Percentiles rank a stretch among this genome's conserved stretches.
Evolutionary conservation across 305 asterid genomes (phyloP).

Genomic region (Fraxinus dipetala): DNA sequence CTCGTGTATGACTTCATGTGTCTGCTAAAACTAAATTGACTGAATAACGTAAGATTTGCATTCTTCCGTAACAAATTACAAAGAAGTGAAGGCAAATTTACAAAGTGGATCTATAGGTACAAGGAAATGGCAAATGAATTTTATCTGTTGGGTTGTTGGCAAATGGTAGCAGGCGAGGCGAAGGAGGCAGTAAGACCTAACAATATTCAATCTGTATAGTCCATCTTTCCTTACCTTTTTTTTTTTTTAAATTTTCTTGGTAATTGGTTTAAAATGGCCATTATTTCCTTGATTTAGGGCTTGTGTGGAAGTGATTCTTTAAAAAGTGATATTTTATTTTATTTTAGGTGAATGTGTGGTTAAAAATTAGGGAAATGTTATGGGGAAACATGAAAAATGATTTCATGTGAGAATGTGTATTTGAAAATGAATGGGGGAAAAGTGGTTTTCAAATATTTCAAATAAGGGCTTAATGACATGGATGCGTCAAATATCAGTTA

Average conservation of each 20-base stretch:
- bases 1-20: not conserved
- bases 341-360: not conserved
- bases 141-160: not conserved
- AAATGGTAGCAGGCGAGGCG: not conserved
- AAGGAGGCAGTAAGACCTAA: not conserved
- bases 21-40: not conserved
- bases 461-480: not conserved
- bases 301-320: not conserved
- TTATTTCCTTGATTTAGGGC: not conserved
- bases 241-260: too few relatives aligned
- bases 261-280: not conserved
- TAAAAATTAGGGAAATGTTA: not conserved
- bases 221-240: not conserved
- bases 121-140: not conserved
- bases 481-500: not conserved
- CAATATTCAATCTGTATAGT: not conserved
- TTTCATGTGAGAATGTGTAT: not conserved
- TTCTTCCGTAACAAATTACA: not conserved
- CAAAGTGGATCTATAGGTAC: not conserved
- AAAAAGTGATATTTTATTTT: not conserved
- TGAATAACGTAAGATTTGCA: not conserved
- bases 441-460: not conserved
- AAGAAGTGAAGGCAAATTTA: not conserved
- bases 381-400: not conserved
- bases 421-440: not conserved